These are phyloP conservation scores for Geotrichum carabidarum DNA, from an alignment of 1,139 yeast species.

Conservation along the genomic window DNA sequence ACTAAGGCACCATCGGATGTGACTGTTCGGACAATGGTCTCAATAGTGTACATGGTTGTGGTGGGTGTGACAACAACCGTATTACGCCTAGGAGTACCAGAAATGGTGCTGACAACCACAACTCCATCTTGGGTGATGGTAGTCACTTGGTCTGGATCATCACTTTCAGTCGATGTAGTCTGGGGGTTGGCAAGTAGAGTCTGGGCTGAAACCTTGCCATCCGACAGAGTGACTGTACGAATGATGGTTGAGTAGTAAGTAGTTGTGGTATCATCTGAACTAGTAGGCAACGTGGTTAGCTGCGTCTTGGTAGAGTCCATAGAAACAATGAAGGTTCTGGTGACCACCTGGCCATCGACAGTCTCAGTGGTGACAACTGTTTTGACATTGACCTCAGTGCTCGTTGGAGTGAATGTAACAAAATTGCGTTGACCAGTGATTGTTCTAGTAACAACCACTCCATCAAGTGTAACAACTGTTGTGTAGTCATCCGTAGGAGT, in stretches of 20 bases:
- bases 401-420: conserved; percentile 15
- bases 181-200: conserved; percentile 7
- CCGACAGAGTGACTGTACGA: conserved; percentile 12
- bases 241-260: neutral
- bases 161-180: conserved; percentile 8
- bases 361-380: conserved; percentile 12
- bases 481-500: conserved; percentile 10
- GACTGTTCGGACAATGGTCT: conserved; percentile 1
- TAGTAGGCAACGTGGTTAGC: neutral
- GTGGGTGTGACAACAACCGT: conserved; percentile 4
- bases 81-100: neutral
- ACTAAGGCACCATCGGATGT: neutral
- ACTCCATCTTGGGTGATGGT: conserved; percentile 8
- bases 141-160: conserved; percentile 10
- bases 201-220: conserved; percentile 4
- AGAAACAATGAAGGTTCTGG: conserved; percentile 8
- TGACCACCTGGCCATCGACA: conserved; percentile 4
- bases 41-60: neutral
- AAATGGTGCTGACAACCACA: conserved; percentile 6
- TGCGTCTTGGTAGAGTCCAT: neutral
- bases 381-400: conserved; percentile 7
- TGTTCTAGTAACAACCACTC: conserved; percentile 13
- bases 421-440: neutral
- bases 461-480: conserved; percentile 13
- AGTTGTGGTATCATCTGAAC: conserved; percentile 1